Conservation (phyloP, 2,329 filamentous ascomycete genomes). For the Erysiphe pulchra region DNA sequence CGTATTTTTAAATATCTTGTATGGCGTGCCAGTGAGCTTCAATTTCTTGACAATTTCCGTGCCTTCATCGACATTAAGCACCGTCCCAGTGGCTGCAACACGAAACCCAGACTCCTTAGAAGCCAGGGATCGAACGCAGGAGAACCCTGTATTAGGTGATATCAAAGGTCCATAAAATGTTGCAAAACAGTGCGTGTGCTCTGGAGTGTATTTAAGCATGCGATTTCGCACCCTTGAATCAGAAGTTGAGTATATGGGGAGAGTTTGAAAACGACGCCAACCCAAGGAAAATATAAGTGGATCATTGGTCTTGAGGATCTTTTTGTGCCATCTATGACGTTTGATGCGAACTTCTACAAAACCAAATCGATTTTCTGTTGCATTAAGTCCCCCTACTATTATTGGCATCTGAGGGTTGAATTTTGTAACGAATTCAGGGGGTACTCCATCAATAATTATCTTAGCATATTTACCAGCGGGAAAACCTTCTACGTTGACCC, state of each 20-base stretch:
- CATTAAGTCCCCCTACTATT: constrained; percentile 70
- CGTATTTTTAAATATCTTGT: constrained; percentile 98
- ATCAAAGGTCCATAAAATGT: constrained; percentile 90
- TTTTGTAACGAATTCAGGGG: constrained; percentile 63
- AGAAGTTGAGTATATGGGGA: constrained; percentile 84
- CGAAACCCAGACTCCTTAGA: constrained; percentile 72
- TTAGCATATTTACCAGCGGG: constrained; percentile 82
- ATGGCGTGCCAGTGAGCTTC: constrained; percentile 76
- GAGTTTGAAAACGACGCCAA: constrained; percentile 81
- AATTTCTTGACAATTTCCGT: constrained; percentile 99
- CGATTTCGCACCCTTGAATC: constrained; percentile 83
- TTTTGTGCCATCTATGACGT: constrained; percentile 95
- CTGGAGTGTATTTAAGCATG: constrained; percentile 97
- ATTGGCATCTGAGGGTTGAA: constrained; percentile 69
- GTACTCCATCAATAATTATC: constrained; percentile 68
- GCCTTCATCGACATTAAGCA: constrained; percentile 80
- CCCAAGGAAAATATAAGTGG: constrained; percentile 91
- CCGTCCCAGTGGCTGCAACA: constrained; percentile 79
- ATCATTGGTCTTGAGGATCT: constrained; percentile 94
- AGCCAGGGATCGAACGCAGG: constrained; percentile 73
- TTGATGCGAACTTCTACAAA: constrained; percentile 94
- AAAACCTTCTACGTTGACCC: constrained; percentile 68
- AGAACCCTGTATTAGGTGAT: constrained; percentile 87
- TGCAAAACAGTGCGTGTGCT: constrained; percentile 97
- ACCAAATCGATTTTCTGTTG: constrained; percentile 87